Evolutionary conservation across 495 filamentous ascomycete species (phyloP).

Genomic region (Neurospora sp.): DNA sequence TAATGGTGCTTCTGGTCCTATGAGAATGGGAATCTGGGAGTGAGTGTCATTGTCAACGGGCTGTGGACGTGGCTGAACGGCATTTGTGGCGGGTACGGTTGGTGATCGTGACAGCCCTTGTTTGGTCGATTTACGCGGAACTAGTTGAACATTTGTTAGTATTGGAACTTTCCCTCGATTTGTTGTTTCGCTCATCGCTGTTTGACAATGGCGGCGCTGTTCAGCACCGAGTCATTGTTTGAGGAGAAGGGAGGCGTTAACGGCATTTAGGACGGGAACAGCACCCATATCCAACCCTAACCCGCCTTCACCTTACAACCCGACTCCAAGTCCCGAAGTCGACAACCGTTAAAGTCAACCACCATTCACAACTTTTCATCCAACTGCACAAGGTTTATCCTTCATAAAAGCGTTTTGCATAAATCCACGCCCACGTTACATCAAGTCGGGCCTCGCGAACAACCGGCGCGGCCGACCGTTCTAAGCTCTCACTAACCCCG

Average conservation of each 20-base stretch:
- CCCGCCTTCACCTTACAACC: neutral
- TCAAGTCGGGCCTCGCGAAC: neutral
- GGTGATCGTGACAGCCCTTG: neutral
- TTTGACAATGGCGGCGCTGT: neutral
- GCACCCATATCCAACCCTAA: neutral
- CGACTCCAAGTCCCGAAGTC: neutral
- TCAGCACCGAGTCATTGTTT: neutral
- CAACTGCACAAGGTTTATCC: neutral
- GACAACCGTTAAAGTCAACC: neutral
- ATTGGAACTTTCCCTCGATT: neutral
- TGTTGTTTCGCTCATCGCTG: neutral
- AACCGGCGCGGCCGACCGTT: neutral
- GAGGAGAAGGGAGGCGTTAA: neutral
- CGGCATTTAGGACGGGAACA: neutral
- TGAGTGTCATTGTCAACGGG: neutral
- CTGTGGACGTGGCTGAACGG: neutral
- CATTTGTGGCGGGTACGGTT: neutral
- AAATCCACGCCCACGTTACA: neutral
- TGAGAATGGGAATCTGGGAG: neutral
- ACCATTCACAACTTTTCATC: neutral
- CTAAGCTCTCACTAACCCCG: neutral
- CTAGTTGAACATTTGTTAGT: neutral
- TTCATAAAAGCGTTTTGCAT: neutral
- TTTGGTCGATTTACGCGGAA: neutral
- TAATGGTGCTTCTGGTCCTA: neutral